Base-by-base conservation (phyloP, 164 flowering plant genomes). In the Santalum album region DNA sequence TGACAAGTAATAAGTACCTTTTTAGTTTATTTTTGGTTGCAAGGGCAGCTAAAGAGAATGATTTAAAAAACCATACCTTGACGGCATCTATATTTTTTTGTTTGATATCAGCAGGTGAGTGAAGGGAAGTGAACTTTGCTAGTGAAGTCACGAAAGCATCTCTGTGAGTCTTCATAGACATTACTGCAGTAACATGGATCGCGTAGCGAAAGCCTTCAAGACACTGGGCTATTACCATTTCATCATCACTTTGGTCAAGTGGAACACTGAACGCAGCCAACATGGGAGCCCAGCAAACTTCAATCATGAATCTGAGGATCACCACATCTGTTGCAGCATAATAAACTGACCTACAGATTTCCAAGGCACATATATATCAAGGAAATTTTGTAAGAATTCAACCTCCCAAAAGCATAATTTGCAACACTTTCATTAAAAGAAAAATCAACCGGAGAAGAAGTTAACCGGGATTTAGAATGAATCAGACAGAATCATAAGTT, bases 231-330 rank as follows among this genome's bases (percentile, higher is more conserved):
- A 86, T 75, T 18, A 94, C 68, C 44, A 78, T 74, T 64, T 86
- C 97, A 66, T 94, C 97, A 51, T 86, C 94, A 79, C 91, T 90
- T 73, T 87, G 99, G 55, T 94, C 99, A 65, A 94, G 91, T 40
- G 97, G 97, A 65, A 94, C 97, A 73, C 97, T 94, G 72, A 94
- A 94, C 53, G 99, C 99, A 74, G 96, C 99, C 81, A 94, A 62
- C 96, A 90, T 94, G 12, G 99, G 99, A 72, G 99, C 99, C 99
- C 99, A 94, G 67, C 99, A 90, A 34, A 77, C 97, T 76, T 94
- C 99, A 52, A 87, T 68, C 99, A 94, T 94, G 80, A 94, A 90
- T 70, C 85, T 77, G 54, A 94, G 84, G 58, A 87, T 87, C 55
- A 86, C 87, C 42, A 86, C 97, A 80, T 94, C 97, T 54, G 94